phyloP scores from a whole-genome alignment of 176 grass and related monocot genomes.

The Aegilops speltoides region DNA sequence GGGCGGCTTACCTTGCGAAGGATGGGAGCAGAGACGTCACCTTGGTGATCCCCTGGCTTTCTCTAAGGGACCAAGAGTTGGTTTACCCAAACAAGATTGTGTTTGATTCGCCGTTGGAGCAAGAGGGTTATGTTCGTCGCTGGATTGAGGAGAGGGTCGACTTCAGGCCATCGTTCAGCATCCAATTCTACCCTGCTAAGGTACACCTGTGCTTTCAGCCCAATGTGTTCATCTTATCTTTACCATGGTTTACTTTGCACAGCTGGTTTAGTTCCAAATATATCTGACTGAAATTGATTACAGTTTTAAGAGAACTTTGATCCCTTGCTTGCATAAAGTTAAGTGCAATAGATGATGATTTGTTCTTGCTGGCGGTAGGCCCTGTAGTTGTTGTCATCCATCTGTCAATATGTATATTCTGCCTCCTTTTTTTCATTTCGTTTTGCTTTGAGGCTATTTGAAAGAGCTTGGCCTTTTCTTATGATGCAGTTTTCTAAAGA shows the following conservation, averaged over 20 bases:
- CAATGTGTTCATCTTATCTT: background rate
- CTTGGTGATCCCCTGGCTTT: constrained; percentile 92
- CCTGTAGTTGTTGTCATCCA: constrained; percentile 1
- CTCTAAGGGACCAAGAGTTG: constrained; percentile 61
- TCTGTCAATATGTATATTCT: background rate
- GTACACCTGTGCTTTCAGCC: constrained; percentile 27
- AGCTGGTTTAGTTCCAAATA: background rate
- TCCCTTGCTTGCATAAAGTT: constrained; percentile 13
- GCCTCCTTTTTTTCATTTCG: background rate
- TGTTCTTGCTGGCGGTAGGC: background rate
- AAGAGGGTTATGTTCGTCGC: constrained; percentile 58
- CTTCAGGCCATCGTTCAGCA: constrained; percentile 56
- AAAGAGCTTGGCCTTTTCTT: background rate
- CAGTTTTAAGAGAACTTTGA: background rate
- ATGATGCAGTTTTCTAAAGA: constrained; percentile 80
- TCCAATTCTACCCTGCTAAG: constrained; percentile 94
- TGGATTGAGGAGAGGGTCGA: constrained; percentile 83
- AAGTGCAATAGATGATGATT: background rate
- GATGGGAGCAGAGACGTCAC: constrained; percentile 64
- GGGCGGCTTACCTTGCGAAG: constrained; percentile 65
- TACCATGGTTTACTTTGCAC: background rate
- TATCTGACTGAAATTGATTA: background rate
- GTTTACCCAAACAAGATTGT: constrained; percentile 76
- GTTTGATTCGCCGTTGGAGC: constrained; percentile 67
- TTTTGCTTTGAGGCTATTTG: background rate